Conservation (phyloP, 2,329 filamentous ascomycete genomes). For the Ophiosphaerella korrae region DNA sequence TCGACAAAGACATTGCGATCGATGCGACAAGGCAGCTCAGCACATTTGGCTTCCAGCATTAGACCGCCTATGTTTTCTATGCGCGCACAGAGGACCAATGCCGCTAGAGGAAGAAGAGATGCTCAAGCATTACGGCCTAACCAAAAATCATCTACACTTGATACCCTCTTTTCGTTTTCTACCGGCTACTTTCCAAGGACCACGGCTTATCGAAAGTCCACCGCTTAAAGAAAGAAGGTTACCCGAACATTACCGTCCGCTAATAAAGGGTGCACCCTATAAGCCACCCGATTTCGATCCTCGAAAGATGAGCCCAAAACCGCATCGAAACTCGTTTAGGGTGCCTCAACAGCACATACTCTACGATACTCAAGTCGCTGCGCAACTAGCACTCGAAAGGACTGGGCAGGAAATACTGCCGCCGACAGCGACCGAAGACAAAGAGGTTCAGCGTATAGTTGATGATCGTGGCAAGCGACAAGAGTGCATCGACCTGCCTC, state of each 20-base stretch:
- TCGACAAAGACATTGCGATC: conserved; percentile 8
- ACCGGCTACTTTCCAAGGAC: conserved; percentile 4
- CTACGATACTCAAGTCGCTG: conserved; percentile 6
- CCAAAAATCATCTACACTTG: conserved; percentile 4
- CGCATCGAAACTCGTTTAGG: conserved; percentile 3
- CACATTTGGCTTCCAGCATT: conserved; percentile 9
- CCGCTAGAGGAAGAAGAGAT: conserved; percentile 5
- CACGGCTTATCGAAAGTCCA: not conserved
- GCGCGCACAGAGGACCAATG: conserved; percentile 4
- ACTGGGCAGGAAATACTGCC: not conserved
- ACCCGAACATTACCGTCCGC: too few species aligned
- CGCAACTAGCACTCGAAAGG: not conserved
- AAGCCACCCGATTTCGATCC: too few species aligned
- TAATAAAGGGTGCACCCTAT: too few species aligned
- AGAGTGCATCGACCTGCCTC: too few species aligned
- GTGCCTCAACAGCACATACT: conserved; percentile 4
- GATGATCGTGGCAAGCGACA: too few species aligned
- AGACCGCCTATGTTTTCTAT: conserved; percentile 4
- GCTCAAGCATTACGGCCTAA: conserved; percentile 4
- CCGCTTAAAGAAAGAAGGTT: not conserved
- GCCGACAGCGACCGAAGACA: not conserved
- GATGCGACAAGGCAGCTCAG: conserved; percentile 8
- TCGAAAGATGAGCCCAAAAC: not conserved
- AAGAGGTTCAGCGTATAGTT: too few species aligned
- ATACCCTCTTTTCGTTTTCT: conserved; percentile 12